Evolutionary conservation across 1,284 basidiomycete species (phyloP), one percentile per base, ranked within the genome.

Genomic region (Tremellales sp.): DNA sequence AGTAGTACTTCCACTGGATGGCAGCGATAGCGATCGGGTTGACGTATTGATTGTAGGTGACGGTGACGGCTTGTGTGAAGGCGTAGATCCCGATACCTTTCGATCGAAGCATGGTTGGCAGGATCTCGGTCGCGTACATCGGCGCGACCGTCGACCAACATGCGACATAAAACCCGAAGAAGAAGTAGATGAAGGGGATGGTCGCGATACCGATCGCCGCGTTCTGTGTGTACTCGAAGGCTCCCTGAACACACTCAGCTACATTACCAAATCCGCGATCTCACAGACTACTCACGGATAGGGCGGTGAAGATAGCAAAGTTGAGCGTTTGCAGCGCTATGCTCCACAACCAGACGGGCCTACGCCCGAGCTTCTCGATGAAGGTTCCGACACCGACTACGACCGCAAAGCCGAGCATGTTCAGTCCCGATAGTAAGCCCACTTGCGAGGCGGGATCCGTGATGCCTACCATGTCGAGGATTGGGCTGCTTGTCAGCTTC

Each of bases 381-480:
- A 54, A 39, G 1, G 55, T 54, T 19, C 51, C 56, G 5, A 45
- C 39, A 24, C 58, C 33, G 8, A 57, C 50, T 4, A 54, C 48
- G 24, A 63, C 48, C 36, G 29, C 29, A n/a, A 60, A 56, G 50
- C 64, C 64, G 43, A 49, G 65, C 39, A 64, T 52, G 26, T 60
- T 56, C 13, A 89, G 79, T 58, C 83, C 79, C 86, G 74, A 85
- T 83, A 59, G 84, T 79, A 24, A 83, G 17, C 35, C 46, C 26
- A 27, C 43, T 35, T 51, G 45, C 31, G 54, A 27, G 13, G 41
- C 31, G 3, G 54, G 36, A 6, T 45, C 19, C 4, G 52, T 57
- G 61, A 89, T 82, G 46, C 85, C 86, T 51, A 89, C 83, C 49
- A 79, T 77, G 56, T 80, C 76, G 57, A 89, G 81, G 46, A 88